These are phyloP conservation scores for Agrocybe praecox DNA, from an alignment of 768 basidiomycete genomes.

Conservation along the genomic window DNA sequence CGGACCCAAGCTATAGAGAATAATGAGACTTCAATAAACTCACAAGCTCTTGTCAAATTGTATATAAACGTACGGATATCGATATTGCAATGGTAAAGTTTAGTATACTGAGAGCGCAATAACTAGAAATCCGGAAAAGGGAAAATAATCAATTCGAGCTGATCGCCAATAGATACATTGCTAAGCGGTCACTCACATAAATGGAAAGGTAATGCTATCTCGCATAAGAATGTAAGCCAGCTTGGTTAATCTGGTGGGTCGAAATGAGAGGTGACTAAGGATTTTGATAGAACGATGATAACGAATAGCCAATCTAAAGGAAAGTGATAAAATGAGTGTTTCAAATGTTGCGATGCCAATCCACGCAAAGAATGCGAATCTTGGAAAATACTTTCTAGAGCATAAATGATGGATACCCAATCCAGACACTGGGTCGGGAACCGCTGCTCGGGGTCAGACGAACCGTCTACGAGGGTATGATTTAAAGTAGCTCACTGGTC, in stretches of 20 bases:
- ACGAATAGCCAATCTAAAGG: not conserved
- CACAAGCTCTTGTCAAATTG: no score
- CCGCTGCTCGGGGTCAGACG: not conserved
- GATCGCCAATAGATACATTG: not conserved
- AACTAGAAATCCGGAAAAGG: not conserved
- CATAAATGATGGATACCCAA: slow-evolving; percentile 13
- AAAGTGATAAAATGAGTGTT: slow-evolving; percentile 6
- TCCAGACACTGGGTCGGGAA: slow-evolving; percentile 8
- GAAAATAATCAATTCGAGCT: no score
- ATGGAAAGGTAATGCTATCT: slow-evolving; percentile 17
- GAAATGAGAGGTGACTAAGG: not conserved
- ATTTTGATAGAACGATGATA: slow-evolving; percentile 1
- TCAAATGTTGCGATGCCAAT: slow-evolving; percentile 11
- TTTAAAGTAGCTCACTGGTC: not conserved
- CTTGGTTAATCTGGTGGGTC: not conserved
- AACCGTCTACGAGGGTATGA: no score
- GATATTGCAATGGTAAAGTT: not conserved
- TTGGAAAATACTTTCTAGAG: slow-evolving; percentile 9
- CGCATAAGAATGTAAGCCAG: slow-evolving; percentile 14
- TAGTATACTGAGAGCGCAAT: not conserved
- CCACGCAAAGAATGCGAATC: slow-evolving; percentile 6
- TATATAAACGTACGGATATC: not conserved
- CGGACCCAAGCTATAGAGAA: not conserved
- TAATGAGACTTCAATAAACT: no score
- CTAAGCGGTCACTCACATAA: slow-evolving; percentile 5